Evolutionary conservation across 2,329 filamentous ascomycete species (phyloP), one percentile per base, ranked within the genome.

Genomic region (Drechmeria coniospora): DNA sequence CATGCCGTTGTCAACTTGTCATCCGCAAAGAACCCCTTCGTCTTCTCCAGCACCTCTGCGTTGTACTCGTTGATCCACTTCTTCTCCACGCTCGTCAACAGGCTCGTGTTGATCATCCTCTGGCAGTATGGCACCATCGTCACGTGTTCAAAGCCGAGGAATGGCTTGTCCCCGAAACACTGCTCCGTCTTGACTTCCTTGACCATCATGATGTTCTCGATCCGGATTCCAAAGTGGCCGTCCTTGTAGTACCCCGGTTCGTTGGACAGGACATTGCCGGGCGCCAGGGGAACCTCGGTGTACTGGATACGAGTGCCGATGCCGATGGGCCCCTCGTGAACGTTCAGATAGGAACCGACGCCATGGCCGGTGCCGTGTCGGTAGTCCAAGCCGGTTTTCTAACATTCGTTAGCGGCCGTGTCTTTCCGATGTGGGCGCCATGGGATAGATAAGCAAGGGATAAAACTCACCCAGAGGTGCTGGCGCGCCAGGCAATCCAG

Each of bases 221-320:
- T 94, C 12, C 90, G 78, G 40, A 98, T 90, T 12, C 90, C 90
- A 46, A 92, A 98, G 21, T 74, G 74, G 26, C 84, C 87, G 43
- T 98, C 90, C 52, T 95, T 86, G 50, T 98, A 98, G 57, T 86
- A 98, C 17, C 90, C 90, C 2, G 90, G 90, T 53, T 98, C 84
- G 44, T 94, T 84, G 2, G 87, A 95, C 29, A 95, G 73, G 22
- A 98, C 87, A 43, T 98, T 94, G 24, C 90, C 90, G n/a, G 82
- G 66, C 0, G 82, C 72, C 17, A 98, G 65, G 0, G 90, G 68
- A 5, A 95, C 86, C 48, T 98, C 90, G 1, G 82, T 78, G 48
- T 87, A 94, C 43, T 92, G 81, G 21, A 92, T 73, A 24, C 90
- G 70, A 8, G 86, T 94, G 16, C 90, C 90, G 34, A 98, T 92